Percentiles rank a stretch among this genome's conserved stretches.
These are phyloP conservation scores for Talaromyces sp. DNA, from an alignment of 2,329 filamentous ascomycete genomes.

Conservation along the genomic window DNA sequence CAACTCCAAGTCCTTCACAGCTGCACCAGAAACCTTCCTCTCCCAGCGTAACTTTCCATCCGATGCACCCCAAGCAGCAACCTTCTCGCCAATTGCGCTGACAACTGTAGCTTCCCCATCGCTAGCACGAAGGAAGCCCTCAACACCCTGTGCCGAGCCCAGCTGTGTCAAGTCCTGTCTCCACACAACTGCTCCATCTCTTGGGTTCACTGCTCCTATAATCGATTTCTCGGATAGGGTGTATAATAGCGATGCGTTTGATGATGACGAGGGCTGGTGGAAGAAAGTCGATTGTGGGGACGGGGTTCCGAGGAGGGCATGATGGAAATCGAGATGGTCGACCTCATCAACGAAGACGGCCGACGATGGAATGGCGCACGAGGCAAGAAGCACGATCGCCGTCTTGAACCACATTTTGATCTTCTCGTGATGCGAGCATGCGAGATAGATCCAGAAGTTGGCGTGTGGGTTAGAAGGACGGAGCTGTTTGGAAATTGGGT, in stretches of 20 bases:
- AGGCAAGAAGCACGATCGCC: slow-evolving; percentile 38
- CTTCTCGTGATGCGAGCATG: slow-evolving; percentile 31
- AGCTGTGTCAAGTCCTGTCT: slow-evolving; percentile 67
- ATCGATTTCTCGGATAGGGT: slow-evolving; percentile 81
- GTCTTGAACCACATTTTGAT: slow-evolving; percentile 42
- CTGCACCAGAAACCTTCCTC: slow-evolving; percentile 53
- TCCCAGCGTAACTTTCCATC: slow-evolving; percentile 79
- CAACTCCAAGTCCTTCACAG: slow-evolving; percentile 60
- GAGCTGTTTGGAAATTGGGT: background rate
- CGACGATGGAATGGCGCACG: slow-evolving; percentile 50
- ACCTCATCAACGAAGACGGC: slow-evolving; percentile 90
- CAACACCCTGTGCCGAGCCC: slow-evolving; percentile 20
- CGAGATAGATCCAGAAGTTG: slow-evolving; percentile 20
- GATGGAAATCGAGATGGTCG: slow-evolving; percentile 87
- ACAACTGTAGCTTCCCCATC: slow-evolving; percentile 75
- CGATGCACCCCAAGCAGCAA: slow-evolving; percentile 79
- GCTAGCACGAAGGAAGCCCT: slow-evolving; percentile 62
- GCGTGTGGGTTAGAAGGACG: background rate
- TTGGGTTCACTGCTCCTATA: slow-evolving; percentile 84
- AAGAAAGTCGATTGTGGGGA: slow-evolving; percentile 87
- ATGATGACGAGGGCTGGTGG: slow-evolving; percentile 76
- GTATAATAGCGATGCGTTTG: slow-evolving; percentile 86
- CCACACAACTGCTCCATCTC: slow-evolving; percentile 81
- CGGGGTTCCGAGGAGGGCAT: slow-evolving; percentile 80
- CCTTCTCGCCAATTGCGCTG: slow-evolving; percentile 65